Evolutionary conservation across 345 rosid species (phyloP).

Genomic region (Streptanthus diversifolius): DNA sequence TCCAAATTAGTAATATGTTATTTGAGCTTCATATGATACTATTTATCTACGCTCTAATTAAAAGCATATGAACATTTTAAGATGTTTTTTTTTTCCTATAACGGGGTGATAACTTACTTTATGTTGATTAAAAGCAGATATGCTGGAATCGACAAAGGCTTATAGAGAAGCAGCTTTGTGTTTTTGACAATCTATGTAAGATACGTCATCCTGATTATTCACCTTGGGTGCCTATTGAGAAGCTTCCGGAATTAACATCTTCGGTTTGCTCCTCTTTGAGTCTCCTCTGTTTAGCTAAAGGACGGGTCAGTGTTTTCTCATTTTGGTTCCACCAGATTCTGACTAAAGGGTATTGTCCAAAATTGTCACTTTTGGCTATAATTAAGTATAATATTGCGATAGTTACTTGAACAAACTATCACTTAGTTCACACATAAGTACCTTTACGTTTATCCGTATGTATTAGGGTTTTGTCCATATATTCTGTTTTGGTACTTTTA

Average conservation of each 20-base stretch:
- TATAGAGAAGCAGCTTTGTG: constrained; percentile 10
- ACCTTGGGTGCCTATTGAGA: not conserved
- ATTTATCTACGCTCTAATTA: not conserved
- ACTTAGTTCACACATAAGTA: not conserved
- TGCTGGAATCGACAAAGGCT: not conserved
- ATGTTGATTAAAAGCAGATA: not conserved
- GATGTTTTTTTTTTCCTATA: not conserved
- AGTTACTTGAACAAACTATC: not conserved
- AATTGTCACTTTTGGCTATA: not conserved
- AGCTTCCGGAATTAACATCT: not conserved
- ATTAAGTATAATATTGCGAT: not conserved
- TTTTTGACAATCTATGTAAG: not conserved
- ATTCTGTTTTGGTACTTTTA: not conserved
- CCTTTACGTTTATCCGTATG: not conserved
- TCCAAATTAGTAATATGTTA: not conserved
- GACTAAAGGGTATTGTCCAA: not conserved
- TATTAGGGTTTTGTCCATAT: not conserved
- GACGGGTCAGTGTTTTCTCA: not conserved
- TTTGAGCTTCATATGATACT: not conserved
- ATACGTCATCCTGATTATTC: not conserved
- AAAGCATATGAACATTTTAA: no score
- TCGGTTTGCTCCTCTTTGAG: not conserved
- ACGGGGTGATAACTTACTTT: not conserved
- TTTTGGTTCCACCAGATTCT: not conserved
- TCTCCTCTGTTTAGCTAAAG: constrained; percentile 5